Evolutionary conservation across 2,329 filamentous ascomycete genomes (phyloP).

Genomic region (Metarhizium brunneum): DNA sequence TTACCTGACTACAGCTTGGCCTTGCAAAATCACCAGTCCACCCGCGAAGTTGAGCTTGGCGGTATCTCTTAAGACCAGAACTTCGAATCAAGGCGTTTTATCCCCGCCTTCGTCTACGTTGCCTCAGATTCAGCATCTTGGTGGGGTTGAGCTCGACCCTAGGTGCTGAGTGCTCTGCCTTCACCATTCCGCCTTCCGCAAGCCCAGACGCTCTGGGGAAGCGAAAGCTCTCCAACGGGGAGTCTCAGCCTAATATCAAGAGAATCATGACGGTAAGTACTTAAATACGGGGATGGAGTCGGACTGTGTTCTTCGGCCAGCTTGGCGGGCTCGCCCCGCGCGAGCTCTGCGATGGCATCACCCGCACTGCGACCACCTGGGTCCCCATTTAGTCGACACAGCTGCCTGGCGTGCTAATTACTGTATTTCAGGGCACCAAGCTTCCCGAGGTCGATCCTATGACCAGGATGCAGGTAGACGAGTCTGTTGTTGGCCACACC

Average conservation of each 20-base stretch:
- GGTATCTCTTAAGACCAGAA: background rate
- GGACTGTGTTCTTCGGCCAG: background rate
- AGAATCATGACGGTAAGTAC: slow-evolving; percentile 53
- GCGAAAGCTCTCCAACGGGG: slow-evolving; percentile 56
- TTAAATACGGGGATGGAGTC: background rate
- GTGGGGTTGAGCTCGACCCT: slow-evolving; percentile 27
- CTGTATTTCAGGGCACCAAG: slow-evolving; percentile 34
- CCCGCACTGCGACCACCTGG: background rate
- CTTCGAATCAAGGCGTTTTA: background rate
- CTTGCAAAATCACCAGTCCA: background rate
- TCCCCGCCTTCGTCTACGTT: background rate
- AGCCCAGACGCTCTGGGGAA: slow-evolving; percentile 50
- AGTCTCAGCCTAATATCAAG: slow-evolving; percentile 46
- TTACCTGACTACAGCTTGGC: background rate
- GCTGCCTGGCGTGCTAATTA: slow-evolving; percentile 5
- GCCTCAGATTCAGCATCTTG: background rate
- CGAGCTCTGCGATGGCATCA: background rate
- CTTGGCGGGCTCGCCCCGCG: background rate
- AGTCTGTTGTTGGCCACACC: slow-evolving; percentile 42
- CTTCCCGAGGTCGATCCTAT: slow-evolving; percentile 52
- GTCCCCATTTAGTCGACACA: background rate
- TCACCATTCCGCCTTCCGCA: slow-evolving; percentile 25
- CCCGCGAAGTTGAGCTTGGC: background rate
- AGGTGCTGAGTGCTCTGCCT: slow-evolving; percentile 21
- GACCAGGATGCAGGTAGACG: slow-evolving; percentile 57